Conservation (phyloP, 179 eudicot species). For the Silene noctiflora region DNA sequence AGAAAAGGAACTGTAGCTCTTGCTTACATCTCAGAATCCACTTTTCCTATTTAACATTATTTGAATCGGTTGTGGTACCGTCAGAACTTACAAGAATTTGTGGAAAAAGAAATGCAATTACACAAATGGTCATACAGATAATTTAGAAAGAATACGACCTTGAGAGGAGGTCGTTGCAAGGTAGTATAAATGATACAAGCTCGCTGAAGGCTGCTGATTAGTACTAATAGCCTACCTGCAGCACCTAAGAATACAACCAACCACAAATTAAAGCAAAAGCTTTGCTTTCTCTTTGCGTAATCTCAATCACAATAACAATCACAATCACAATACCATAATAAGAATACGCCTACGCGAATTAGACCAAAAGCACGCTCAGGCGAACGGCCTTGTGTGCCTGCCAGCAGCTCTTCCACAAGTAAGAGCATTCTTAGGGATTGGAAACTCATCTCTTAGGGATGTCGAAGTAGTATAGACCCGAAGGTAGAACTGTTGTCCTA, state of each 20-base stretch:
- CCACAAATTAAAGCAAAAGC: conserved; percentile 24
- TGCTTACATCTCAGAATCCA: too few relatives aligned
- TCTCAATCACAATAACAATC: neutral
- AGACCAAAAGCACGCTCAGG: conserved; percentile 18
- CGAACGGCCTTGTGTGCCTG: conserved; percentile 63
- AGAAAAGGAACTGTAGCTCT: too few relatives aligned
- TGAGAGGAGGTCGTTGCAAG: conserved; percentile 44
- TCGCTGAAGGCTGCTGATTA: conserved; percentile 12
- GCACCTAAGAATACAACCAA: conserved; percentile 21
- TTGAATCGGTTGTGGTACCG: too few relatives aligned
- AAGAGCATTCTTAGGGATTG: conserved; percentile 81
- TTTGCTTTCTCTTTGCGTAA: conserved; percentile 26
- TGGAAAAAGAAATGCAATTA: neutral
- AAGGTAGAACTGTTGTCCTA: conserved; percentile 80
- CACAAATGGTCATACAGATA: neutral
- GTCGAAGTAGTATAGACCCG: conserved; percentile 69
- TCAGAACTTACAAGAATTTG: too few relatives aligned
- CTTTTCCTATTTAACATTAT: too few relatives aligned
- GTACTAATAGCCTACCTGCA: conserved; percentile 28
- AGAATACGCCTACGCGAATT: too few relatives aligned
- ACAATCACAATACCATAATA: neutral
- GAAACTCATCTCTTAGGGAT: conserved; percentile 78
- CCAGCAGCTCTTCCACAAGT: conserved; percentile 87
- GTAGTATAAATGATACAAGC: conserved; percentile 26
- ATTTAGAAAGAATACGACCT: conserved; percentile 46